Conservation (phyloP, 768 basidiomycete species). For the Cyclocybe aegerita region DNA sequence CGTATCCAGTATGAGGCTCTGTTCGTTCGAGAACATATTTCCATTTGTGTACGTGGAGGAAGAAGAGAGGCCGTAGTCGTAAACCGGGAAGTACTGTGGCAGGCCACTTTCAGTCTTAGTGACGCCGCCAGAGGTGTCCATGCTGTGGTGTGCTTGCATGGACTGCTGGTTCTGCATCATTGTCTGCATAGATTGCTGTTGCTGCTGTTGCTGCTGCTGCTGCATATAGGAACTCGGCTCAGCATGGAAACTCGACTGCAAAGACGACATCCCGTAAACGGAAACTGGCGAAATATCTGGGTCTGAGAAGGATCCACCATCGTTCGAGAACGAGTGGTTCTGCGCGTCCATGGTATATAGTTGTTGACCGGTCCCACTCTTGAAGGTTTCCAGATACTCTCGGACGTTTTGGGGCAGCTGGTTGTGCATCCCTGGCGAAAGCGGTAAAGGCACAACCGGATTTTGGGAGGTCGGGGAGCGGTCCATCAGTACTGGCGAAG, state of each 20-base stretch:
- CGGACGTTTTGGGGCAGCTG: constrained; percentile 62
- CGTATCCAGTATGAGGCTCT: constrained; percentile 32
- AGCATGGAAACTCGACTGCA: constrained; percentile 33
- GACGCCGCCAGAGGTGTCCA: constrained; percentile 9
- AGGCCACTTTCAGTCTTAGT: constrained; percentile 27
- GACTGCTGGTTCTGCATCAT: constrained; percentile 23
- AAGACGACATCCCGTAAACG: constrained; percentile 45
- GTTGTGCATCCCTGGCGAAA: constrained; percentile 48
- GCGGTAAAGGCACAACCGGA: constrained; percentile 70
- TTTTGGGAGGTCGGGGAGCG: constrained; percentile 71
- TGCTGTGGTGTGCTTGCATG: constrained; percentile 15
- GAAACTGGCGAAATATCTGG: constrained; percentile 43
- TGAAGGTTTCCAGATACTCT: constrained; percentile 69
- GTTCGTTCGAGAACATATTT: constrained; percentile 13
- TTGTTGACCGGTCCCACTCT: constrained; percentile 22
- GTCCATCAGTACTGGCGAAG: constrained; percentile 54
- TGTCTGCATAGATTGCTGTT: constrained; percentile 21
- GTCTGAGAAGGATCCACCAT: constrained; percentile 24
- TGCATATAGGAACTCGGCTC: constrained; percentile 33
- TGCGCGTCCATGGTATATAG: constrained; percentile 17
- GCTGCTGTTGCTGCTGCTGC: constrained; percentile 30
- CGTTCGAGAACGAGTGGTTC: constrained; percentile 9
- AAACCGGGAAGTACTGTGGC: constrained; percentile 76
- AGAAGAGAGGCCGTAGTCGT: constrained; percentile 55
- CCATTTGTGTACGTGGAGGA: constrained; percentile 23